phyloP scores from a whole-genome alignment of 495 filamentous ascomycete genomes.

The Neurospora sp. region DNA sequence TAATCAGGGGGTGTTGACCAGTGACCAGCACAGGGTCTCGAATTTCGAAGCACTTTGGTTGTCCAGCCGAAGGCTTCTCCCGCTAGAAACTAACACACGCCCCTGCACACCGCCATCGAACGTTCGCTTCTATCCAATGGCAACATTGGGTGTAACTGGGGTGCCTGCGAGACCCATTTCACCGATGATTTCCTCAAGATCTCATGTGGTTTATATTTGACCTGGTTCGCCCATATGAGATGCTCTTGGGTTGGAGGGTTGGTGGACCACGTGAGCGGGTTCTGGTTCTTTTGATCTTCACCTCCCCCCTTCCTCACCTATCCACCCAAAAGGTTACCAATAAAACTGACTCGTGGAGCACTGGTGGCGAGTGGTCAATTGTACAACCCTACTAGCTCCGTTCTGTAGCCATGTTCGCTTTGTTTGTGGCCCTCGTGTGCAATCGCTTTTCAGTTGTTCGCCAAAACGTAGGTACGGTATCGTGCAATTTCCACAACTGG shows the following conservation, averaged over 20 bases:
- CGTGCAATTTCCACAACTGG: background rate
- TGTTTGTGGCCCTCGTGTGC: background rate
- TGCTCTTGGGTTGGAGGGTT: background rate
- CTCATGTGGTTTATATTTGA: background rate
- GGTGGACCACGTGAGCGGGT: background rate
- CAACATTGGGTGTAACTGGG: background rate
- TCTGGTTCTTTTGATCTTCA: conserved; percentile 1
- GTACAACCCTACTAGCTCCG: background rate
- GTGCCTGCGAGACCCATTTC: background rate
- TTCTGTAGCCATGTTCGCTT: background rate
- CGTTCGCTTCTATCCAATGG: background rate
- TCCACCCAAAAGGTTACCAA: background rate
- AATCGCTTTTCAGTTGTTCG: background rate
- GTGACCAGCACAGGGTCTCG: background rate
- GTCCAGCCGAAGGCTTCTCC: background rate
- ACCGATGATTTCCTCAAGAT: background rate
- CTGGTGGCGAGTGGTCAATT: background rate
- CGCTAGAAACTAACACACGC: background rate
- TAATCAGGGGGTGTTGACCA: background rate
- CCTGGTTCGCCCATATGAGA: background rate
- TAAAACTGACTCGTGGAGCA: background rate
- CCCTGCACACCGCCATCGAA: background rate
- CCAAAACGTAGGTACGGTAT: background rate
- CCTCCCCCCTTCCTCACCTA: background rate
- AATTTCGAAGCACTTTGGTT: background rate